These are phyloP conservation scores for Ogataea nonfermentans DNA, from an alignment of 805 yeast species.

Conservation along the genomic window DNA sequence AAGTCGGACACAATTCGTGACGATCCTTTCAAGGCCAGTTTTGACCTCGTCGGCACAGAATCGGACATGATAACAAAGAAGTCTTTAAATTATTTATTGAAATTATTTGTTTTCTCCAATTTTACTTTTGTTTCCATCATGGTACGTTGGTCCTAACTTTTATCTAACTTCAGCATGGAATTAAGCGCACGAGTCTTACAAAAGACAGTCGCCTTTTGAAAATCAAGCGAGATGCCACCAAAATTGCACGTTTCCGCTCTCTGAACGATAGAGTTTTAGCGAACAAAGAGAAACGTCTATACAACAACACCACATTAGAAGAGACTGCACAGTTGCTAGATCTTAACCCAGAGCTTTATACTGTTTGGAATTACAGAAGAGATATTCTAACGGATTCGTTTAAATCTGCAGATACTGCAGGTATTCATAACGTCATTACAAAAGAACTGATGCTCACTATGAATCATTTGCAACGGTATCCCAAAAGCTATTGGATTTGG, in stretches of 20 bases:
- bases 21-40: conserved; percentile 71
- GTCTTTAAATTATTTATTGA: conserved; percentile 1
- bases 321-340: conserved; percentile 57
- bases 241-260: conserved; percentile 53
- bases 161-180: conserved; percentile 53
- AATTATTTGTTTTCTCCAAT: background rate
- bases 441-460: conserved; percentile 63
- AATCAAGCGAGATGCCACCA: conserved; percentile 54
- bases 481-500: conserved; percentile 98
- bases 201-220: conserved; percentile 55
- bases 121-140: background rate
- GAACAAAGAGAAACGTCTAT: conserved; percentile 30
- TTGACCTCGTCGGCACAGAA: conserved; percentile 40
- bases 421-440: conserved; percentile 36
- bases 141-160: background rate
- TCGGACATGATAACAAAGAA: conserved; percentile 7
- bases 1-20: conserved; percentile 78
- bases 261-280: conserved; percentile 45
- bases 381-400: conserved; percentile 50
- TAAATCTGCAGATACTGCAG: conserved; percentile 26
- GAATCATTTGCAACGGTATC: conserved; percentile 57
- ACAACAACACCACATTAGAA: conserved; percentile 42
- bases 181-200: conserved; percentile 56
- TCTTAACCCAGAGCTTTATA: conserved; percentile 82
- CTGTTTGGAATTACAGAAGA: conserved; percentile 87